Evolutionary conservation across 352 stramenopile genomes (phyloP).

Genomic region (Globisporangium uncinulatum): DNA sequence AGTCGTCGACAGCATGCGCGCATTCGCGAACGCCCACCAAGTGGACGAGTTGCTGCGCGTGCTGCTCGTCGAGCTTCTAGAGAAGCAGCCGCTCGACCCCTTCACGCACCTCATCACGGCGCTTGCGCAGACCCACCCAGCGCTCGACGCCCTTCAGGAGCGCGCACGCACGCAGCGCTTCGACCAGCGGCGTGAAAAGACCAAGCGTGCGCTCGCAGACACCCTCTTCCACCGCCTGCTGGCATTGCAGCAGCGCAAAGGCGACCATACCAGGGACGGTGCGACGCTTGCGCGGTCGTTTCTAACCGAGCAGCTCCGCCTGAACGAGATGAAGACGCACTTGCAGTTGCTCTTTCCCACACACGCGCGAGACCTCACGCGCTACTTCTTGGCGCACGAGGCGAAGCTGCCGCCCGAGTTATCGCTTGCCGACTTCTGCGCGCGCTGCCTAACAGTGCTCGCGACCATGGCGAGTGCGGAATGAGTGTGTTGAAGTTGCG

Average conservation of each 20-base stretch:
- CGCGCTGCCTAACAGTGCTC: conserved; percentile 35
- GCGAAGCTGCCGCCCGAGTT: conserved; percentile 30
- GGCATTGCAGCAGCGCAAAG: conserved; percentile 31
- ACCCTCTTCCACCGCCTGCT: conserved; percentile 51
- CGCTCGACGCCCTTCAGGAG: conserved; percentile 49
- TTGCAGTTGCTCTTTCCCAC: conserved; percentile 43
- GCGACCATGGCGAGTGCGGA: conserved; percentile 18
- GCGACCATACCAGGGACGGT: not conserved
- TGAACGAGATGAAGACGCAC: conserved; percentile 40
- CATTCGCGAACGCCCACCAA: conserved; percentile 52
- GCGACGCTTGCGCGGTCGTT: conserved; percentile 30
- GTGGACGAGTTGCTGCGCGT: conserved; percentile 60
- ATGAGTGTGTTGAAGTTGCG: conserved; percentile 3
- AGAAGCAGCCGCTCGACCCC: conserved; percentile 59
- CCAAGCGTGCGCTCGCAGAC: conserved; percentile 45
- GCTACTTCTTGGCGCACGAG: conserved; percentile 29
- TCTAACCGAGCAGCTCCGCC: conserved; percentile 35
- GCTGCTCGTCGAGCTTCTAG: conserved; percentile 46
- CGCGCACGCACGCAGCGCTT: conserved; percentile 36
- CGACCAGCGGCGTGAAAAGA: conserved; percentile 58
- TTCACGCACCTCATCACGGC: conserved; percentile 62
- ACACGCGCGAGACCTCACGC: conserved; percentile 56
- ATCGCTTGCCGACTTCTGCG: conserved; percentile 25
- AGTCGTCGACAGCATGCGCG: conserved; percentile 50
- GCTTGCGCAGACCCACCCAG: conserved; percentile 33